Evolutionary conservation across 1,284 basidiomycete species (phyloP), one percentile per base, ranked within the genome.

Genomic region (Cystobasidiaceae sp.): DNA sequence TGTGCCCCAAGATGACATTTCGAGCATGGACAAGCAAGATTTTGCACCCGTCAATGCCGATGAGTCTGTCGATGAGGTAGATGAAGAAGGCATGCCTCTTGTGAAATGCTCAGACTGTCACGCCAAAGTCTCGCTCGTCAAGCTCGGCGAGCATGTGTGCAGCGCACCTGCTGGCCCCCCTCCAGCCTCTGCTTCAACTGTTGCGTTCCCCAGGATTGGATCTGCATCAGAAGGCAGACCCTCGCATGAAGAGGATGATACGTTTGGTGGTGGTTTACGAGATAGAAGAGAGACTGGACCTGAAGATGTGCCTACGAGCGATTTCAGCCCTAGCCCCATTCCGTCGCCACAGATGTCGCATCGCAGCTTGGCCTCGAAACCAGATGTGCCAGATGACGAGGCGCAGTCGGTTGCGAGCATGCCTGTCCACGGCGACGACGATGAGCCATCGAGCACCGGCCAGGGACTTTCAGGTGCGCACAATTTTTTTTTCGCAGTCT

Each of bases 101-200:
- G 70, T 71, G 49, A 72, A 70, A 44, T 73, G 72, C 52, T 66
- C 59, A 17, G 72, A 73, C 27, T 73, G 71, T 51, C 55, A 52
- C 11, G 44, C 13, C n/a, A 54, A 63, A 11, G 62, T 73, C 1
- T 67, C 66, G 27, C 58, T 73, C 7, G 44, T 70, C 19, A 67
- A 70, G 57, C 33, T 67, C 19, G 58, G 41, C 13, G 66, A 67
- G 34, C 66, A 67, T 27, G 43, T 62, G 4, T 67, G 66, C 13
- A 28, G 34, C 46, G 32, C 66, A 2, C 27, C 66, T 9, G 25
- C 44, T n/a, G n/a, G n/a, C n/a, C n/a, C n/a, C n/a, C n/a, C n/a
- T 30, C 32, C 66, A 19, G 32, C 49, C 21, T 49, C 49, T 6
- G 33, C 60, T 2, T 17, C 19, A 23, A 44, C 33, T 21, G 19